Percentiles rank a stretch among this genome's conserved stretches.
Evolutionary conservation across 1,284 basidiomycete genomes (phyloP).

Genomic region (Xerocomus nothofagi): DNA sequence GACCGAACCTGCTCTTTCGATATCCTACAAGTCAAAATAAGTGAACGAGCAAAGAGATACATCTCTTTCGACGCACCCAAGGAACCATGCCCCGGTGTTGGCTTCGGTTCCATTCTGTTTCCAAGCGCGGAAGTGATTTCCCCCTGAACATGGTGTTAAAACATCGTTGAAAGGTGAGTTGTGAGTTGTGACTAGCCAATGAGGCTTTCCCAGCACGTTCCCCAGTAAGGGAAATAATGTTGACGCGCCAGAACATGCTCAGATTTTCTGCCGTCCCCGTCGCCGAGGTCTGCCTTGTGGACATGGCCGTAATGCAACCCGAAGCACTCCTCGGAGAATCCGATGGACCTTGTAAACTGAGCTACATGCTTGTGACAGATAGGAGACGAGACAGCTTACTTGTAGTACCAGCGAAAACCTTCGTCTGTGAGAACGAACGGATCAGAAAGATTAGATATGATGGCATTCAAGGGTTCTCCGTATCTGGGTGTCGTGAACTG

Average conservation of each 20-base stretch:
- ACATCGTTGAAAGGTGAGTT: conserved; percentile 13
- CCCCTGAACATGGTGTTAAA: conserved; percentile 39
- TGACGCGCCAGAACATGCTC: conserved; percentile 68
- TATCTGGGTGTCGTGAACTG: conserved; percentile 65
- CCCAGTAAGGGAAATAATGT: conserved; percentile 62
- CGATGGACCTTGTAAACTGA: conserved; percentile 57
- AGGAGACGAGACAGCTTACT: conserved; percentile 38
- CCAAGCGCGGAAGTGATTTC: conserved; percentile 68
- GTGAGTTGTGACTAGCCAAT: conserved; percentile 47
- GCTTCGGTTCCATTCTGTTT: conserved; percentile 69
- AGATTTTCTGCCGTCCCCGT: conserved; percentile 62
- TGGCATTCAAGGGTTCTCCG: conserved; percentile 73
- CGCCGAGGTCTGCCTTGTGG: conserved; percentile 71
- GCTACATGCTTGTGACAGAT: not conserved
- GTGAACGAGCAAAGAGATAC: not conserved
- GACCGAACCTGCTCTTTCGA: conserved; percentile 65
- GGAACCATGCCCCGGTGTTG: conserved; percentile 68
- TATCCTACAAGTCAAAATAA: conserved; percentile 43
- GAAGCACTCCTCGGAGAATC: conserved; percentile 74
- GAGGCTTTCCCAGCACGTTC: conserved; percentile 73
- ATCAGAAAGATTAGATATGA: conserved; percentile 61
- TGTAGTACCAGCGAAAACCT: conserved; percentile 60
- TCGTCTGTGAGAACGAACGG: conserved; percentile 64
- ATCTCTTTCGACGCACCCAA: conserved; percentile 49
- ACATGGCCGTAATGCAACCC: conserved; percentile 67